phyloP scores from a whole-genome alignment of 164 flowering plant species.

The Vitis amurensis region DNA sequence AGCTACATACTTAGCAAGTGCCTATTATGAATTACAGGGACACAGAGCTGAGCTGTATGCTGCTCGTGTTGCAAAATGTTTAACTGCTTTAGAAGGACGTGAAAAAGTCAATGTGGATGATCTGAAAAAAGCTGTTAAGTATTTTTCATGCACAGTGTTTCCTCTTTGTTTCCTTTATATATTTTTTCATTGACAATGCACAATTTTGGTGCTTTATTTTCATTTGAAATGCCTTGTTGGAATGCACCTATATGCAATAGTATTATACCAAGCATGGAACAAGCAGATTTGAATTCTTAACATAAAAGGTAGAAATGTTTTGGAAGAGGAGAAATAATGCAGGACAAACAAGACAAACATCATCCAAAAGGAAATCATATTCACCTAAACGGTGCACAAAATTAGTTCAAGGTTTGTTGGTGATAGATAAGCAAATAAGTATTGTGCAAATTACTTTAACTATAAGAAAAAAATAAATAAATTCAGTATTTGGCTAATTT shows the following conservation, averaged over 20 bases:
- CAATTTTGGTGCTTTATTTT: background rate
- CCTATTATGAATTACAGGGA: conserved; percentile 53
- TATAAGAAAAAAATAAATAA: no score
- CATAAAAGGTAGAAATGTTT: no score
- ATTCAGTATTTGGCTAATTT: no score
- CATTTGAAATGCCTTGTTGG: background rate
- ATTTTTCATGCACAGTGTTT: conserved; percentile 7
- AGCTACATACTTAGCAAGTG: background rate
- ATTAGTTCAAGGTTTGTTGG: no score
- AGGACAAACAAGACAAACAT: no score
- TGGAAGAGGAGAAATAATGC: no score
- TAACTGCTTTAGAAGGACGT: conserved; percentile 94
- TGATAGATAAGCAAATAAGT: no score
- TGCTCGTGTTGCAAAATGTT: conserved; percentile 91
- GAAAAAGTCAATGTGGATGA: conserved; percentile 90
- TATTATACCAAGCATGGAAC: background rate
- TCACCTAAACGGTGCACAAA: no score
- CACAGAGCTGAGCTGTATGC: conserved; percentile 97
- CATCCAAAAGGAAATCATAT: no score
- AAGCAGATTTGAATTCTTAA: background rate
- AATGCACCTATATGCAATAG: conserved; percentile 1
- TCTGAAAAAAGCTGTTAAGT: conserved; percentile 94
- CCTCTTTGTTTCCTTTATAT: background rate
- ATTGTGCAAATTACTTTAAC: no score
- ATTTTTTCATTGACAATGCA: background rate